Evolutionary conservation across 2,329 filamentous ascomycete genomes (phyloP), one percentile per base, ranked within the genome.

Genomic region (Aspergillus fischeri): DNA sequence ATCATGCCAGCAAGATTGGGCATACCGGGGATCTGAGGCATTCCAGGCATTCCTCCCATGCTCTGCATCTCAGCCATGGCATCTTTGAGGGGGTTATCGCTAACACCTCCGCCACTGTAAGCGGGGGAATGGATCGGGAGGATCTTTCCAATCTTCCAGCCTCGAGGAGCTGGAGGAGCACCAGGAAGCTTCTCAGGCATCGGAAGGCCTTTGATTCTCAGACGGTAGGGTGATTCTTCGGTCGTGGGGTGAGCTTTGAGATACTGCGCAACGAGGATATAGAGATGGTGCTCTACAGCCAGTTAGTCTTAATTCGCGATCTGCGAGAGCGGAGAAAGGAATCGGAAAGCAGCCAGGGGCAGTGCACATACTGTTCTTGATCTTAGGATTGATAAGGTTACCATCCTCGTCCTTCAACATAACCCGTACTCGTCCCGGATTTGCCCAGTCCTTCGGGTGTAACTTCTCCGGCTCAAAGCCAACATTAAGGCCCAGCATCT

Each of bases 361-460:
- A 21, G 44, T 48, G 32, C 41, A 77, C 82, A 53, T 75, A 86
- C 83, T 90, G 67, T 88, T 90, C 71, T 86, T 86, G 49, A 90
- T 79, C 29, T 75, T 76, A 27, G 75, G 65, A 60, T 81, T 82
- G 41, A 80, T 67, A 49, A 76, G 68, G 60, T 75, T 75, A 35
- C 83, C 83, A 58, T 73, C 67, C 48, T 84, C 80, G 61, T 83
- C 72, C 56, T 78, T 88, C 55, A 97, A 78, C 69, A 87, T 78
- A 51, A 97, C 86, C 65, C 90, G 86, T 61, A 97, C 90, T 58
- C 94, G 83, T 3, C 94, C 94, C 11, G 94, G 94, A 78, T 99
- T 99, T 56, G 89, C 88, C 94, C 94, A 99, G 79, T 99, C 94
- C 77, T 94, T 93, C 6, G 94, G 94, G 75, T 99, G 94, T 59